Percentiles rank a stretch among this genome's conserved stretches.
Evolutionary conservation across 495 filamentous ascomycete species (phyloP).

Genomic region (Jackrogersella minutella): DNA sequence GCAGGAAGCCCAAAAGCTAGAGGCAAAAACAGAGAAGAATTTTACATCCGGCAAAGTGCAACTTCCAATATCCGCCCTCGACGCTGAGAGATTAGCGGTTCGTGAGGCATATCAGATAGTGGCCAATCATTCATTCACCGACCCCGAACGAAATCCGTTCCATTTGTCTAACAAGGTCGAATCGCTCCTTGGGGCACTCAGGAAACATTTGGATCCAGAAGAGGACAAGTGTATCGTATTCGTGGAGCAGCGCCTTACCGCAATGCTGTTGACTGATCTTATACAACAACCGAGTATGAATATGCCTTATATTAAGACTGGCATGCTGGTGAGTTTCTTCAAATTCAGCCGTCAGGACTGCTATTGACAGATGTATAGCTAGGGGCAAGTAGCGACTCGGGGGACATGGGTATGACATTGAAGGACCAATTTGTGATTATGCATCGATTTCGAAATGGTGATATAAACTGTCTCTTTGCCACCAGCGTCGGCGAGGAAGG

Average conservation of each 20-base stretch:
- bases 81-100: slow-evolving; percentile 61
- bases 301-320: slow-evolving; percentile 68
- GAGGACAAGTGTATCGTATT: slow-evolving; percentile 84
- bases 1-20: slow-evolving; percentile 68
- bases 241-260: slow-evolving; percentile 79
- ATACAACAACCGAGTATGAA: slow-evolving; percentile 62
- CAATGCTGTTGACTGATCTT: slow-evolving; percentile 72
- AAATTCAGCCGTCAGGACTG: not conserved
- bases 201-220: slow-evolving; percentile 60
- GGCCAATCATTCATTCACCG: slow-evolving; percentile 55
- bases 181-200: slow-evolving; percentile 65
- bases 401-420: slow-evolving; percentile 60
- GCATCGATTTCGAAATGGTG: slow-evolving; percentile 77
- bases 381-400: slow-evolving; percentile 51
- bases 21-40: slow-evolving; percentile 61
- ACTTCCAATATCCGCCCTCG: slow-evolving; percentile 44
- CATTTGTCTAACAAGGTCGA: slow-evolving; percentile 78
- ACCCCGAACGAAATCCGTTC: slow-evolving; percentile 50
- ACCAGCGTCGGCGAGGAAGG: slow-evolving; percentile 96
- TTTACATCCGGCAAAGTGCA: slow-evolving; percentile 40
- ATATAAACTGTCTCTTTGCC: slow-evolving; percentile 87
- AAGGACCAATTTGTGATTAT: slow-evolving; percentile 79
- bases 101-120: slow-evolving; percentile 68
- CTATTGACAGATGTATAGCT: slow-evolving; percentile 31
- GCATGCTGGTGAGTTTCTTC: slow-evolving; percentile 66